phyloP scores from a whole-genome alignment of 2,329 filamentous ascomycete genomes.

The Fusarium compactum region DNA sequence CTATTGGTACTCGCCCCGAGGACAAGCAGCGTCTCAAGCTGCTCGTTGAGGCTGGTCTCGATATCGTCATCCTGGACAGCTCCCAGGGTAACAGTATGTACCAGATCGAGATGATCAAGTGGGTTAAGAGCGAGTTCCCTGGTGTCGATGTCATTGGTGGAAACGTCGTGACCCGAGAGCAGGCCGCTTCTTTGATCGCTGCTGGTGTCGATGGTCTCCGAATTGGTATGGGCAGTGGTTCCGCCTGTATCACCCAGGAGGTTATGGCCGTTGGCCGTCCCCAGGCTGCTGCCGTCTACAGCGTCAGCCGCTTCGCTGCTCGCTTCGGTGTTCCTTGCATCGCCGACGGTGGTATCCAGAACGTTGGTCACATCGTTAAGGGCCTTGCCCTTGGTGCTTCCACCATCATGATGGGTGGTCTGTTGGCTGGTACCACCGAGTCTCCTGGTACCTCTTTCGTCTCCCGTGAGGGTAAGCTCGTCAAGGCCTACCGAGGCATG shows the following conservation, averaged over 20 bases:
- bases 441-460: slow-evolving; percentile 97
- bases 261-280: slow-evolving; percentile 99
- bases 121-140: slow-evolving; percentile 88
- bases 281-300: slow-evolving; percentile 92
- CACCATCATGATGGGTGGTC: slow-evolving; percentile 99
- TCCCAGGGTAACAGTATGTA: slow-evolving; percentile 99
- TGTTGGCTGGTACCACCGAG: slow-evolving; percentile 96
- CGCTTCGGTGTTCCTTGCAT: slow-evolving; percentile 98
- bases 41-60: slow-evolving; percentile 93
- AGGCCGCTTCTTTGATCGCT: slow-evolving; percentile 91
- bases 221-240: slow-evolving; percentile 98
- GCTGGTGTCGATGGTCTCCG: slow-evolving; percentile 96
- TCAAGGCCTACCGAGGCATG: slow-evolving; percentile 99
- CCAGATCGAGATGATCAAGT: slow-evolving; percentile 98
- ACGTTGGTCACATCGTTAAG: slow-evolving; percentile 99
- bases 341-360: slow-evolving; percentile 97
- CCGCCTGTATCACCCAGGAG: slow-evolving; percentile 98
- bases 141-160: slow-evolving; percentile 94
- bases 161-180: slow-evolving; percentile 97
- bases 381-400: slow-evolving; percentile 93
- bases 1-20: slow-evolving; percentile 93
- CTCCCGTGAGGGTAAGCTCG: slow-evolving; percentile 94
- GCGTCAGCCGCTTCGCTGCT: slow-evolving; percentile 88
- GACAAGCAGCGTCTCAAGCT: slow-evolving; percentile 88
- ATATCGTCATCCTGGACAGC: slow-evolving; percentile 95